phyloP scores from a whole-genome alignment of 148 eudicot genomes.

The Fagopyrum tataricum region DNA sequence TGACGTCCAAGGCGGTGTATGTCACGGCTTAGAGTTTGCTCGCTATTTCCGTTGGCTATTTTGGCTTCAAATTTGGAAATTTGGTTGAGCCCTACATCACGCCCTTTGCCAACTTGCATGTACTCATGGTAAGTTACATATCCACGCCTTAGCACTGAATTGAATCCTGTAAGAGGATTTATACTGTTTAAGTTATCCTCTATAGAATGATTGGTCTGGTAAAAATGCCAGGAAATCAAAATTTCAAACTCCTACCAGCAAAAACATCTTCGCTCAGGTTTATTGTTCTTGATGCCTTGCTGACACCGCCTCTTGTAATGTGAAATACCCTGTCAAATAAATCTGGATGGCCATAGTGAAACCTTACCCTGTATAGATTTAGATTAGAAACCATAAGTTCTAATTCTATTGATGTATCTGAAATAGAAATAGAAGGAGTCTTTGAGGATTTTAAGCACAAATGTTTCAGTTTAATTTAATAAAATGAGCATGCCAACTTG shows the following conservation, averaged over 20 bases:
- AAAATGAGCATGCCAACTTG: slow-evolving; percentile 2
- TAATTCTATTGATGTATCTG: no score
- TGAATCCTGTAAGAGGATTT: slow-evolving; percentile 43
- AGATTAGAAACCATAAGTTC: background rate
- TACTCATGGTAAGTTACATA: slow-evolving; percentile 78
- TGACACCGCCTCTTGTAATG: slow-evolving; percentile 93
- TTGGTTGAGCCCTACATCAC: slow-evolving; percentile 93
- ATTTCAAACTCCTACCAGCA: slow-evolving; percentile 49
- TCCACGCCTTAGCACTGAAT: slow-evolving; percentile 77
- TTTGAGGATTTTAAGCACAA: no score
- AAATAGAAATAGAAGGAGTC: no score
- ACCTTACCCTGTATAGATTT: slow-evolving; percentile 63
- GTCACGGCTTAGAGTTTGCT: slow-evolving; percentile 91
- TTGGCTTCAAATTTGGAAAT: slow-evolving; percentile 97
- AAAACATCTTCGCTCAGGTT: slow-evolving; percentile 96
- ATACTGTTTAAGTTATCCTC: background rate
- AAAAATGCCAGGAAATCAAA: background rate
- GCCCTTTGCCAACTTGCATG: slow-evolving; percentile 99
- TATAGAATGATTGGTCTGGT: background rate
- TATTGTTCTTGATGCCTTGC: slow-evolving; percentile 93
- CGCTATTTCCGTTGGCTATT: slow-evolving; percentile 95
- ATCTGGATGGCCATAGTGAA: slow-evolving; percentile 99
- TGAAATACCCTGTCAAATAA: slow-evolving; percentile 93
- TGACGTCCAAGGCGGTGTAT: slow-evolving; percentile 83
- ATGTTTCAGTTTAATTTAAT: background rate